Evolutionary conservation across 164 flowering plant genomes (phyloP).

Genomic region (Nymphaea thermarum): DNA sequence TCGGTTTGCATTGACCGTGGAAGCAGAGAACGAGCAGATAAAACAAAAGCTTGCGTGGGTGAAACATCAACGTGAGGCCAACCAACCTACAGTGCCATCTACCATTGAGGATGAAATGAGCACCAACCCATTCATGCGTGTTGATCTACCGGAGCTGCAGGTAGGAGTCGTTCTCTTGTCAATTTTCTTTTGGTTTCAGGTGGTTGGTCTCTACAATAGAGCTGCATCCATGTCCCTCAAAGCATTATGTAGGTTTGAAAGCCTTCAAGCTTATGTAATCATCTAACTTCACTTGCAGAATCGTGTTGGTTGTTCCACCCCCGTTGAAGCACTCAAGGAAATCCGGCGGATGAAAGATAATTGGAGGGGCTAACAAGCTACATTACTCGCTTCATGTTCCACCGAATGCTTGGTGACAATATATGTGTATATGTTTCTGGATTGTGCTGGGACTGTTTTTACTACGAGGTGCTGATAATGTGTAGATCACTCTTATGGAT

Average conservation of each 20-base stretch:
- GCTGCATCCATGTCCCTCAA: too few relatives aligned
- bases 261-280: too few relatives aligned
- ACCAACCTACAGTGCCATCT: constrained; percentile 80
- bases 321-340: constrained; percentile 55
- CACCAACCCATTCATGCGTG: constrained; percentile 87
- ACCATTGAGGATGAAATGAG: constrained; percentile 79
- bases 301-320: constrained; percentile 41
- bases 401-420: too few relatives aligned
- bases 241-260: too few relatives aligned
- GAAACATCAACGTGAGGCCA: constrained; percentile 44
- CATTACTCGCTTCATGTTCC: too few relatives aligned
- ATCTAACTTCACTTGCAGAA: constrained; percentile 24
- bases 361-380: constrained; percentile 54
- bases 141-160: constrained; percentile 71
- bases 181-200: too few relatives aligned
- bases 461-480: too few relatives aligned
- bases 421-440: too few relatives aligned
- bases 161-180: constrained; percentile 14
- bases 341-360: constrained; percentile 65
- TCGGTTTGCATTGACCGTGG: constrained; percentile 81
- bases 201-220: too few relatives aligned
- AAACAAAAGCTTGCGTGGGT: constrained; percentile 73
- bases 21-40: constrained; percentile 64
- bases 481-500: too few relatives aligned
- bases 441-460: too few relatives aligned